These are phyloP conservation scores for Scenedesmus sp. DNA, from an alignment of 163 green algal species.

Conservation along the genomic window DNA sequence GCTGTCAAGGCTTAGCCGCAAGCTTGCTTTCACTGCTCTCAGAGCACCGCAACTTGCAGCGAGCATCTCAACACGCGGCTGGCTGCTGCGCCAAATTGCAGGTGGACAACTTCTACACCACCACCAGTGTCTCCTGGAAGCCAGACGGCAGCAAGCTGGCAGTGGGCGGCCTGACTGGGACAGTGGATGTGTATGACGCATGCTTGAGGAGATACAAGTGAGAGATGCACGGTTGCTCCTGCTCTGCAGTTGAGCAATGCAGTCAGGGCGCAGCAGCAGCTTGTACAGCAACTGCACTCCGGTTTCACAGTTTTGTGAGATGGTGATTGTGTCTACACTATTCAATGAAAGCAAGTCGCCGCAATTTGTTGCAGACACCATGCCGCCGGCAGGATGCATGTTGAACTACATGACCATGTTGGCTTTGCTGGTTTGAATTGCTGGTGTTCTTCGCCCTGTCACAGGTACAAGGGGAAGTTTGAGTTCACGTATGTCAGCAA, in stretches of 20 bases:
- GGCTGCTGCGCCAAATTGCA: conserved; percentile 30
- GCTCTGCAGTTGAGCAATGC: not conserved
- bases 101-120: conserved; percentile 80
- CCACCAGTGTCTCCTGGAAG: conserved; percentile 81
- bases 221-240: not conserved
- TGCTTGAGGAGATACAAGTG: conserved; percentile 64
- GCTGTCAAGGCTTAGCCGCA: no score
- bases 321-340: no score
- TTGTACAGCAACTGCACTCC: not conserved
- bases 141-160: conserved; percentile 79
- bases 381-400: not conserved
- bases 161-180: conserved; percentile 78
- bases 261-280: not conserved
- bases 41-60: not conserved
- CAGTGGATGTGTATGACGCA: conserved; percentile 86
- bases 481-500: conserved; percentile 89
- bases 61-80: not conserved
- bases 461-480: conserved; percentile 79
- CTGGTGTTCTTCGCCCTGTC: not conserved
- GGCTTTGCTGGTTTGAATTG: not conserved
- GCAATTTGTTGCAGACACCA: not conserved
- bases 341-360: not conserved
- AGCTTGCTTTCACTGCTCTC: no score
- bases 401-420: no score
- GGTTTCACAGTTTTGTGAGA: no score